phyloP scores from a whole-genome alignment of 306 rosid genomes.

The Acacia acuminata region DNA sequence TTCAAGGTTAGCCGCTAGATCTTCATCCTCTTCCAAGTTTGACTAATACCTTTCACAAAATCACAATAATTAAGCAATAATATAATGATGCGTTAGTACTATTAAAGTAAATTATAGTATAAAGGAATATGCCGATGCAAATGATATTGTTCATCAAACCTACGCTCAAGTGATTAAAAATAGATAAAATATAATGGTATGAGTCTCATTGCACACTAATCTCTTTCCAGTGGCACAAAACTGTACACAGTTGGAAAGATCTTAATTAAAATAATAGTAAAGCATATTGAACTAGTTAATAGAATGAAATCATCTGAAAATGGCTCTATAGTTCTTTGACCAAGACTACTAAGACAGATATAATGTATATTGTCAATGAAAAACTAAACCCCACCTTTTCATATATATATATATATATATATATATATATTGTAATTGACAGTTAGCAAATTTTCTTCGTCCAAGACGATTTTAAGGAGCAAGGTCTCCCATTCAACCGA shows the following conservation, averaged over 20 bases:
- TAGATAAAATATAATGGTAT: neutral
- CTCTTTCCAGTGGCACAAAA: neutral
- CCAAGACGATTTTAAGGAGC: conserved; percentile 64
- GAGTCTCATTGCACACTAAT: neutral
- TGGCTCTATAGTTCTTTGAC: conserved; percentile 62
- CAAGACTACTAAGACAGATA: conserved; percentile 35
- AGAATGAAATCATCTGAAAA: conserved; percentile 45
- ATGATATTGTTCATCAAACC: neutral
- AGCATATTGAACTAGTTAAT: conserved; percentile 35
- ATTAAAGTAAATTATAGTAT: neutral
- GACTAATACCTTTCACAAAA: conserved; percentile 26
- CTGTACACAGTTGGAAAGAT: neutral
- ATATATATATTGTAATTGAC: conserved; percentile 26
- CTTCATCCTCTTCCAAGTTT: conserved; percentile 26
- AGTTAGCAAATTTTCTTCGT: conserved; percentile 63
- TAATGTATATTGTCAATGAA: conserved; percentile 10
- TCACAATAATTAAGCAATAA: conserved; percentile 3
- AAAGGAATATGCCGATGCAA: neutral
- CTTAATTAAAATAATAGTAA: conserved; percentile 21
- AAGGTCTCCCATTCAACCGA: conserved; percentile 91
- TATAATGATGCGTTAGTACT: neutral
- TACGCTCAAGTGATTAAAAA: neutral
- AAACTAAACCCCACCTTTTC: neutral
- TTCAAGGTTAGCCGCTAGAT: conserved; percentile 47
- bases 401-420: neutral